phyloP scores from a whole-genome alignment of 2,329 filamentous ascomycete species.

The Tolypocladium album region DNA sequence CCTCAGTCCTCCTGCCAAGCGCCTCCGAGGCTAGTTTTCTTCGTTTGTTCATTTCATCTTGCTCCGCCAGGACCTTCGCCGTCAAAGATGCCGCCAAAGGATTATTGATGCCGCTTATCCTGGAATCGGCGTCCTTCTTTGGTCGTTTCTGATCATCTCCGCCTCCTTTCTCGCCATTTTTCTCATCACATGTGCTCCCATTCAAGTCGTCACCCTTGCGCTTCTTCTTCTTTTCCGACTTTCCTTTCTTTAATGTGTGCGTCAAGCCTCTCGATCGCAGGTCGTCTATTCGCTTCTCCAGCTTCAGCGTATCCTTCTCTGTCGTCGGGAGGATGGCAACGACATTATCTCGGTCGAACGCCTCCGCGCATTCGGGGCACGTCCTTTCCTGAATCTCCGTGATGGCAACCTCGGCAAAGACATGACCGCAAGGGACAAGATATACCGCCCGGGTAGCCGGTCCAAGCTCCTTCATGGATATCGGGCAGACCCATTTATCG shows the following conservation, averaged over 20 bases:
- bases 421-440: conserved; percentile 88
- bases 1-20: conserved; percentile 2
- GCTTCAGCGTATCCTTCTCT: conserved; percentile 56
- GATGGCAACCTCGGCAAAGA: conserved; percentile 79
- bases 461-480: conserved; percentile 79
- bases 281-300: conserved; percentile 56
- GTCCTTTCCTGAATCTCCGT: conserved; percentile 59
- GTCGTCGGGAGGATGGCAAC: conserved; percentile 71
- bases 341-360: conserved; percentile 63
- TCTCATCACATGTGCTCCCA: conserved; percentile 34
- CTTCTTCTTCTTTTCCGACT: conserved; percentile 55
- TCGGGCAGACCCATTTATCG: conserved; percentile 69
- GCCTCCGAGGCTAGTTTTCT: conserved; percentile 48
- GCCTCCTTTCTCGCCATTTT: conserved; percentile 27
- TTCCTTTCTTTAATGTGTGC: conserved; percentile 81
- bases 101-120: conserved; percentile 68
- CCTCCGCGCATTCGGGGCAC: conserved; percentile 64
- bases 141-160: conserved; percentile 9
- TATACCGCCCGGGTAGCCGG: conserved; percentile 74
- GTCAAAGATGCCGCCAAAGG: conserved; percentile 75
- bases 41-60: conserved; percentile 71
- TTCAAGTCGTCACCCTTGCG: conserved; percentile 39
- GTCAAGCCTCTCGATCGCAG: conserved; percentile 63
- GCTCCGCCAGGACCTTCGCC: conserved; percentile 76
- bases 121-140: conserved; percentile 22